Evolutionary conservation across 2,329 filamentous ascomycete species (phyloP).

Genomic region (Fusarium staphyleae): DNA sequence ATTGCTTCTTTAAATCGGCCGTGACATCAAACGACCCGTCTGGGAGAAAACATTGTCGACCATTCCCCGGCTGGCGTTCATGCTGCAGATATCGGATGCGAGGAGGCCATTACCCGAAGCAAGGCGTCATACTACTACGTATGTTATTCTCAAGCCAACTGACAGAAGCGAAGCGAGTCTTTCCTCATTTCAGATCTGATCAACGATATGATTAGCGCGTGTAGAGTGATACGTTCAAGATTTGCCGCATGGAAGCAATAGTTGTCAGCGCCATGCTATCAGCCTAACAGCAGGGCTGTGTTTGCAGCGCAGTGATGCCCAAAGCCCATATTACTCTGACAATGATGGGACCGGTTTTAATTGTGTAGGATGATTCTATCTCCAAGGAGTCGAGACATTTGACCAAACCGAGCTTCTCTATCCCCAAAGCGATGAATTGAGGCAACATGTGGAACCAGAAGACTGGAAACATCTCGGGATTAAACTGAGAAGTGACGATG

Average conservation of each 20-base stretch:
- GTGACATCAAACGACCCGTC: constrained; percentile 10
- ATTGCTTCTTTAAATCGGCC: constrained; percentile 17
- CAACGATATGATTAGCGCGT: neutral
- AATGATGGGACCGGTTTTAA: neutral
- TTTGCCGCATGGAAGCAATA: neutral
- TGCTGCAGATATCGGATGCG: constrained; percentile 4
- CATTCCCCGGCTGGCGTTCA: neutral
- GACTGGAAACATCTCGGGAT: neutral
- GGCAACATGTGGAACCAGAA: constrained; percentile 2
- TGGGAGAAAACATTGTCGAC: neutral
- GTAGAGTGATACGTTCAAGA: neutral
- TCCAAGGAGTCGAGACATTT: constrained; percentile 1
- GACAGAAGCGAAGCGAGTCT: too few relatives aligned
- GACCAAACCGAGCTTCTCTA: neutral
- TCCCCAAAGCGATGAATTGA: neutral
- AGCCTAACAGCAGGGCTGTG: neutral
- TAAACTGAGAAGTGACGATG: neutral
- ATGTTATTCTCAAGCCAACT: neutral
- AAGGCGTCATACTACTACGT: neutral
- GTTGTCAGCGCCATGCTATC: neutral
- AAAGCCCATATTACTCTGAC: constrained; percentile 1
- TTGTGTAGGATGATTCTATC: neutral
- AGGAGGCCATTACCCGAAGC: neutral
- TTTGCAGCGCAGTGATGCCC: neutral
- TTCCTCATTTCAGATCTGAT: too few relatives aligned